Percentiles rank a stretch among this genome's conserved stretches.
These are phyloP conservation scores for Tolypocladium tundrense DNA, from an alignment of 2,329 filamentous ascomycete genomes.

Conservation along the genomic window DNA sequence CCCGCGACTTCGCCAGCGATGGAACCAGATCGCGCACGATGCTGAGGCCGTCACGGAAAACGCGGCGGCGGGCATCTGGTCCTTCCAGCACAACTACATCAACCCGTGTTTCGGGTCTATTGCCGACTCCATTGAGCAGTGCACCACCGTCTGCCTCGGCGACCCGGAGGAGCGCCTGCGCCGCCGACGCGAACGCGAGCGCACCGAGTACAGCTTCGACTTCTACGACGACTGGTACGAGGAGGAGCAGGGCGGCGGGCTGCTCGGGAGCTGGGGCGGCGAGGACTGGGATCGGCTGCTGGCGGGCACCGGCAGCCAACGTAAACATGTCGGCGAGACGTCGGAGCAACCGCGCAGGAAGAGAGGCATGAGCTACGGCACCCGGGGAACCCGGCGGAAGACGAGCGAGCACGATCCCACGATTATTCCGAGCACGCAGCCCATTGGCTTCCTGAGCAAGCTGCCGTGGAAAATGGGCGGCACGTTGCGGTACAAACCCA, in stretches of 20 bases:
- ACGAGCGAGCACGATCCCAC: conserved; percentile 63
- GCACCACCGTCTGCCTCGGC: conserved; percentile 60
- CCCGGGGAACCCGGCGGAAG: conserved; percentile 44
- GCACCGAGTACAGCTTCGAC: conserved; percentile 78
- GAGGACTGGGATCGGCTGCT: conserved; percentile 81
- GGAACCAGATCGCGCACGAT: conserved; percentile 87
- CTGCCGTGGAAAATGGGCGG: conserved; percentile 80
- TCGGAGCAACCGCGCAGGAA: conserved; percentile 60
- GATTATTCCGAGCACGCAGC: conserved; percentile 78
- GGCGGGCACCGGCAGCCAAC: conserved; percentile 51
- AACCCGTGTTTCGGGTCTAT: conserved; percentile 67
- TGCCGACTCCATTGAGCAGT: conserved; percentile 57
- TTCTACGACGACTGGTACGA: conserved; percentile 97
- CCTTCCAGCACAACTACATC: conserved; percentile 78
- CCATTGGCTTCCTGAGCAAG: conserved; percentile 73
- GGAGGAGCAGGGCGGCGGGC: conserved; percentile 41
- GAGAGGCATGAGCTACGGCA: conserved; percentile 83
- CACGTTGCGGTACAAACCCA: conserved; percentile 78
- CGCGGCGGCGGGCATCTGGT: conserved; percentile 84
- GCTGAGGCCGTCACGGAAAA: conserved; percentile 84
- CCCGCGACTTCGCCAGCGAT: conserved; percentile 81
- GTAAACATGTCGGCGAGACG: conserved; percentile 22
- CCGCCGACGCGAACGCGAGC: conserved; percentile 53
- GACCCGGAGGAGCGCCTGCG: conserved; percentile 65
- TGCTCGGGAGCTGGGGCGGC: conserved; percentile 64